Base-by-base conservation (phyloP, 371 early-diverging fungal species). In the Amoeboaphelidium occidentale region DNA sequence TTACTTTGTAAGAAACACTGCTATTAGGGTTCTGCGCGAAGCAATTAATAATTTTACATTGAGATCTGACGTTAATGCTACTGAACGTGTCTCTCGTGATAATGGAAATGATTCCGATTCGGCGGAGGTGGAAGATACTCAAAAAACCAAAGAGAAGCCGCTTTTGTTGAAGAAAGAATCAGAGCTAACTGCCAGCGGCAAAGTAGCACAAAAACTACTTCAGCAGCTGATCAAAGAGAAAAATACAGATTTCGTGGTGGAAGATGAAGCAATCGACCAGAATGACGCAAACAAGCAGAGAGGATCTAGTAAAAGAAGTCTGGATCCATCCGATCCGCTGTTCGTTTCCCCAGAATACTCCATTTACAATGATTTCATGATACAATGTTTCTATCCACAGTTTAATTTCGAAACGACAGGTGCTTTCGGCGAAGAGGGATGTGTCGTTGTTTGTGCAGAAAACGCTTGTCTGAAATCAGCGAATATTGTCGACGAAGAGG, bases 131-230 rank as follows among this genome's bases (percentile, higher is more conserved):
- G 23, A 23, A 10, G 10, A 47, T 23, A 51, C 12, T 49, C 10
- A 10, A 26, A 14, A n/a, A 17, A 17, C 46, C 46, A 46, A 17
- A 17, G n/a, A n/a, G 27, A 20, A 20, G 4, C 45, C 45, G 4
- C 22, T 32, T 17, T 23, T 32, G 14, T 59, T 21, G 46, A 53
- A 12, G 53, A 64, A 21, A 48, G 44, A 51, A 23, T 28, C 51
- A 1, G 49, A 51, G 1, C 48, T 46, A 13, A 51, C 56, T 25
- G 53, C 55, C 10, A 46, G 51, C 27, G 50, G 56, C 1, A 48
- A 53, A 21, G 63, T 65, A 56, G 69, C 68, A 0, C 51, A 69
- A n/a, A 67, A 69, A 4, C 53, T 79, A 27, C 63, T 79, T 22
- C 51, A 59, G 14, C 60, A 66, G 26, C 59, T 79, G 0, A 48